Evolutionary conservation across 345 rosid species (phyloP).

Genomic region (Brassica cretica): DNA sequence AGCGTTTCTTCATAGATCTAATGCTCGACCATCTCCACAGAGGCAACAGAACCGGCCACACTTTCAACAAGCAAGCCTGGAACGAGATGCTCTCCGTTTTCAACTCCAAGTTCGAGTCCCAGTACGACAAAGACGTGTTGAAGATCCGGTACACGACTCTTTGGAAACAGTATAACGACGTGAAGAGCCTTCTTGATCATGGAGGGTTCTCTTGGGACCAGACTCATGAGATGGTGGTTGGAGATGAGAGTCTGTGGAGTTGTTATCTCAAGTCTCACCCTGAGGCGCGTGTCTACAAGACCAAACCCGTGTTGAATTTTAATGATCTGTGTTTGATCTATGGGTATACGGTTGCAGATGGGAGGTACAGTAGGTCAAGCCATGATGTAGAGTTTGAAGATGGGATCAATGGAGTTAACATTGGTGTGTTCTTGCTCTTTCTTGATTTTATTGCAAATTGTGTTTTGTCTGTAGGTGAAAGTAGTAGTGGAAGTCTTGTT

Average conservation of each 20-base stretch:
- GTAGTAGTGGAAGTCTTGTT: conserved; percentile 28
- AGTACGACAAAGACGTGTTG: conserved; percentile 78
- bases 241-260: conserved; percentile 67
- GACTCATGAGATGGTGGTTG: conserved; percentile 63
- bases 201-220: conserved; percentile 74
- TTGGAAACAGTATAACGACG: conserved; percentile 82
- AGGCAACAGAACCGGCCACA: conserved; percentile 77
- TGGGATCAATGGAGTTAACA: conserved; percentile 53
- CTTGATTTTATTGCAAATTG: not conserved
- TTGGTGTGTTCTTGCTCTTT: conserved; percentile 45
- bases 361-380: conserved; percentile 88
- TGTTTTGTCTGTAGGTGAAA: conserved; percentile 51
- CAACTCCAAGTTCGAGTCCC: conserved; percentile 70
- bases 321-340: conserved; percentile 70
- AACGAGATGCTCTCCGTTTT: conserved; percentile 63
- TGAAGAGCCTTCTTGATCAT: conserved; percentile 65
- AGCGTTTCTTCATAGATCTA: conserved; percentile 83
- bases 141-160: conserved; percentile 70
- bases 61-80: conserved; percentile 88
- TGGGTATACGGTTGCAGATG: conserved; percentile 81
- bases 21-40: conserved; percentile 80
- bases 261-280: conserved; percentile 73
- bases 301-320: conserved; percentile 66
- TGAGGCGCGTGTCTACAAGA: conserved; percentile 67
- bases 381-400: conserved; percentile 80